Conservation (phyloP, 306 rosid species). For the Albizia julibrissin region DNA sequence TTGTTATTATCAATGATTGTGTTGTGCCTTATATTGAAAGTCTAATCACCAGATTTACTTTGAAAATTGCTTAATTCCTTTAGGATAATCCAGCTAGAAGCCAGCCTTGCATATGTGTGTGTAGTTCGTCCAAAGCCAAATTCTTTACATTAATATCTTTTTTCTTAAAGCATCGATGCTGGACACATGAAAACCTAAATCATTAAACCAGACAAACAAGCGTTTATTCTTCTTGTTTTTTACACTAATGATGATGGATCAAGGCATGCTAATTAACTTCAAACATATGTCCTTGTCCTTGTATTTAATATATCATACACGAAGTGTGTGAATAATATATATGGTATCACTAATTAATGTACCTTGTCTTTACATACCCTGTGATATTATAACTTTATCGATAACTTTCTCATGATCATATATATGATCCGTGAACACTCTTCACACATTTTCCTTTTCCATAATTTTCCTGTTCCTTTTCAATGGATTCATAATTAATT, state of each 20-base stretch:
- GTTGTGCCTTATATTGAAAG: too few relatives aligned
- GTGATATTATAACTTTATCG: constrained; percentile 21
- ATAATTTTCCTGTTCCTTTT: not conserved
- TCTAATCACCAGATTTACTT: not conserved
- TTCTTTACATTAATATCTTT: not conserved
- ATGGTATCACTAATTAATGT: not conserved
- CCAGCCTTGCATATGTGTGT: not conserved
- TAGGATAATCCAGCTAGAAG: not conserved
- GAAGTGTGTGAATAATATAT: not conserved
- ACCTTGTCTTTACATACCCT: constrained; percentile 34
- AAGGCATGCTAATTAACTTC: not conserved
- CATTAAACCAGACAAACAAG: constrained; percentile 9
- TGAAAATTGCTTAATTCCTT: not conserved
- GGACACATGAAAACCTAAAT: not conserved
- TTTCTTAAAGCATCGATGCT: not conserved
- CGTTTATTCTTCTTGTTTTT: not conserved
- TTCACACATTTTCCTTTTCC: constrained; percentile 22
- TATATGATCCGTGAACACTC: constrained; percentile 36
- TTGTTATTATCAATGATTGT: too few relatives aligned
- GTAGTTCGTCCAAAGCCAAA: not conserved
- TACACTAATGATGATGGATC: not conserved
- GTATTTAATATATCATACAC: not conserved
- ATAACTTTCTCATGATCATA: constrained; percentile 28
- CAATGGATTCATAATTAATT: not conserved
- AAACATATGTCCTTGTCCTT: not conserved